A percentile compares a stretch with the other conserved stretches of the same genome.
These are phyloP conservation scores for Lablab purpureus DNA, from an alignment of 306 rosid genomes.

Conservation along the genomic window DNA sequence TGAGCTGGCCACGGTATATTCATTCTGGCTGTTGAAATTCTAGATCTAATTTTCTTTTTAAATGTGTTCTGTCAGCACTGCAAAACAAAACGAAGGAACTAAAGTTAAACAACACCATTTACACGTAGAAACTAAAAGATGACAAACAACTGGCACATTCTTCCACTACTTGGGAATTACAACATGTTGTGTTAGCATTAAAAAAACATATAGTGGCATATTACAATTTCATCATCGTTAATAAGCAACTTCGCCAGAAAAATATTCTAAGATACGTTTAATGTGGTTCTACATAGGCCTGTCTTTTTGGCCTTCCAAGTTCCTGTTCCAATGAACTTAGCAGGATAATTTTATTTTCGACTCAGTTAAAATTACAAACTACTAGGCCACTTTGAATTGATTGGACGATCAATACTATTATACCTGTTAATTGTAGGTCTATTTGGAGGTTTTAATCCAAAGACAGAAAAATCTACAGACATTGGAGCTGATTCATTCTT, in stretches of 20 bases:
- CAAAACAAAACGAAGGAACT: slow-evolving; percentile 40
- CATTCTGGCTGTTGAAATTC: slow-evolving; percentile 79
- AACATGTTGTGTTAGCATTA: slow-evolving; percentile 6
- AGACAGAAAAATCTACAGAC: slow-evolving; percentile 88
- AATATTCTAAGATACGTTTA: background rate
- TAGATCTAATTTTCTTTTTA: slow-evolving; percentile 85
- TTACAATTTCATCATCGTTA: slow-evolving; percentile 1
- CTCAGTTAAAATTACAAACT: slow-evolving; percentile 21
- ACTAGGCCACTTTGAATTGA: slow-evolving; percentile 15
- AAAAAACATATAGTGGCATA: background rate
- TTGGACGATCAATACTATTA: background rate
- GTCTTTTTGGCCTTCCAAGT: background rate
- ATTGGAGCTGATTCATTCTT: slow-evolving; percentile 68
- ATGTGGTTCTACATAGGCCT: slow-evolving; percentile 18
- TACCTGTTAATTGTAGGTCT: slow-evolving; percentile 95
- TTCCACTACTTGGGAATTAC: slow-evolving; percentile 4
- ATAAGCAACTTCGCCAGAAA: slow-evolving; percentile 1
- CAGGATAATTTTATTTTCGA: background rate
- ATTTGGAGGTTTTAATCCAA: slow-evolving; percentile 81
- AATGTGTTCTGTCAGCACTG: slow-evolving; percentile 87
- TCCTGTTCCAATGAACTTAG: background rate
- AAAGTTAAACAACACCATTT: slow-evolving; percentile 14
- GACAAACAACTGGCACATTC: slow-evolving; percentile 28
- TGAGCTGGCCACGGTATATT: slow-evolving; percentile 27
- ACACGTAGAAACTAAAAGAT: slow-evolving; percentile 12